These are phyloP conservation scores for Penicillium sp. DNA, from an alignment of 2,329 filamentous ascomycete genomes.

Conservation along the genomic window DNA sequence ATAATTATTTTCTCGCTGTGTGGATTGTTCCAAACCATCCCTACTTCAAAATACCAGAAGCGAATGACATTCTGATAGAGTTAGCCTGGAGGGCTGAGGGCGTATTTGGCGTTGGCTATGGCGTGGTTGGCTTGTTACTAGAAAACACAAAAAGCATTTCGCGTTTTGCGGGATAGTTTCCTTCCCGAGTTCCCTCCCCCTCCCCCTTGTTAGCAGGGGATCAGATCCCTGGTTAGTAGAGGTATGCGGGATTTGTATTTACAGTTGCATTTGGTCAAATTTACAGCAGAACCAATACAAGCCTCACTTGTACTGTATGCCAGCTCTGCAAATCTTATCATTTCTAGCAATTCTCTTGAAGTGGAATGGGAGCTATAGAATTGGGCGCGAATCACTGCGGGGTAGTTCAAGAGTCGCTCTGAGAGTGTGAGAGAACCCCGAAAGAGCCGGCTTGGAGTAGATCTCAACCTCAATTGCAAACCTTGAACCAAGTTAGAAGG, in stretches of 20 bases:
- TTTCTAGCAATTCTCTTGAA: not conserved
- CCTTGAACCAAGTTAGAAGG: too few relatives aligned
- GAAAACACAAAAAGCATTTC: not conserved
- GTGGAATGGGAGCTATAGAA: not conserved
- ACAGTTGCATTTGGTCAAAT: not conserved
- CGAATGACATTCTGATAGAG: not conserved
- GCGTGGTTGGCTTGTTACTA: not conserved
- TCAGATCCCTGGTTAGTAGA: not conserved
- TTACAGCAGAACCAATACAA: not conserved
- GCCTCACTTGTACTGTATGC: not conserved
- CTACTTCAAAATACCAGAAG: not conserved
- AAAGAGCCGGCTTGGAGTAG: too few relatives aligned
- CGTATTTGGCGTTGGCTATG: not conserved
- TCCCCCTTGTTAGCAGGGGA: not conserved
- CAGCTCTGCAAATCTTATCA: not conserved
- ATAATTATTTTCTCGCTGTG: not conserved
- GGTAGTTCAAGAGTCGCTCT: too few relatives aligned
- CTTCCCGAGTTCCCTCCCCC: not conserved
- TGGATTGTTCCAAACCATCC: not conserved
- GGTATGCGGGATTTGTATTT: not conserved
- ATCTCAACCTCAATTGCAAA: not conserved
- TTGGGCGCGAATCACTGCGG: too few relatives aligned
- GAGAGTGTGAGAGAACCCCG: too few relatives aligned
- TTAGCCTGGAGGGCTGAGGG: not conserved
- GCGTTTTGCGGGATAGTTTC: constrained; percentile 5